phyloP scores from a whole-genome alignment of 1,139 yeast species.

The Yamadazyma atmosphaerica region DNA sequence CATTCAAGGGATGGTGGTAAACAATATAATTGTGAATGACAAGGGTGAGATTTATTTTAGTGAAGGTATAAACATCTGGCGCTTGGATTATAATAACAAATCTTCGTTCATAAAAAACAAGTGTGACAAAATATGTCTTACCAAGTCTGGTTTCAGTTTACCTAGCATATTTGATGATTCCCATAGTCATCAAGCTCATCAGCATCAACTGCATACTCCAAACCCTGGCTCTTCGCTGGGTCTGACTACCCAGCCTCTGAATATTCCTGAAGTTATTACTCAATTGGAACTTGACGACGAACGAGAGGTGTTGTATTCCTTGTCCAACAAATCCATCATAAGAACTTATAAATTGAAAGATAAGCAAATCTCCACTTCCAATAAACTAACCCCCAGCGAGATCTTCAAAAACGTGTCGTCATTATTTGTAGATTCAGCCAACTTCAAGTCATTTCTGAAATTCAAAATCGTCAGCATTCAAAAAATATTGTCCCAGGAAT shows the following conservation, averaged over 20 bases:
- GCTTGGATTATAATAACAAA: conserved; percentile 77
- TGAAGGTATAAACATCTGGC: conserved; percentile 85
- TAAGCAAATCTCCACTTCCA: conserved; percentile 37
- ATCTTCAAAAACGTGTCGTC: conserved; percentile 61
- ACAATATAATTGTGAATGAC: conserved; percentile 59
- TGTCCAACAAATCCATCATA: conserved; percentile 81
- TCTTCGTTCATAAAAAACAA: conserved; percentile 87
- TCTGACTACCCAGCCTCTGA: conserved; percentile 11
- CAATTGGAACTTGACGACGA: conserved; percentile 76
- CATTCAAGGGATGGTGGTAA: conserved; percentile 74
- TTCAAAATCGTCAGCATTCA: conserved; percentile 64
- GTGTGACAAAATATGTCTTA: conserved; percentile 78
- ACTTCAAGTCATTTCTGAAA: conserved; percentile 43
- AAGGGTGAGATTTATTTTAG: conserved; percentile 79
- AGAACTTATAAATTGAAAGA: conserved; percentile 67
- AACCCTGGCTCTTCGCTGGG: conserved; percentile 19
- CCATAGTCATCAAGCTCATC: conserved; percentile 1
- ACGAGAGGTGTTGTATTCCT: conserved; percentile 74
- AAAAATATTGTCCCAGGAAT: conserved; percentile 63
- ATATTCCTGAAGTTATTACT: conserved; percentile 54
- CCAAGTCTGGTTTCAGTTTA: conserved; percentile 57
- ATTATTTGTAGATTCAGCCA: conserved; percentile 46
- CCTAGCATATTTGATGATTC: conserved; percentile 13
- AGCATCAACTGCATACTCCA: conserved; percentile 48
- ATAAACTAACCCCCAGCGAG: conserved; percentile 46